phyloP scores from a whole-genome alignment of 2,329 filamentous ascomycete species.

The Xylariales sp. region DNA sequence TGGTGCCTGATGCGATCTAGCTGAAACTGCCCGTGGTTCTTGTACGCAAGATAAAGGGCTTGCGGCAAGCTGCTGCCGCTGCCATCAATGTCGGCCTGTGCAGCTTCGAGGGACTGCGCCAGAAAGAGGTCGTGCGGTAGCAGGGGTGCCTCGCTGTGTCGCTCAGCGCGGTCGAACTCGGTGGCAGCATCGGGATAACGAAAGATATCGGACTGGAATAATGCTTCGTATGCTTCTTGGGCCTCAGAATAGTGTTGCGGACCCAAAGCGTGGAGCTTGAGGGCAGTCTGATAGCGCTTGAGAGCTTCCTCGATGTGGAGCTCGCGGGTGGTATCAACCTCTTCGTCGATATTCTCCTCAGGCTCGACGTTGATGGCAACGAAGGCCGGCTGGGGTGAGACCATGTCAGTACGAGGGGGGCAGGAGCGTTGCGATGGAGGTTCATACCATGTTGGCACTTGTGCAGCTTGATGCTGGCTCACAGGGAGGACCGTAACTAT shows the following conservation, averaged over 20 bases:
- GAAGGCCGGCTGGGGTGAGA: slow-evolving; percentile 57
- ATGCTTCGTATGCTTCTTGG: slow-evolving; percentile 71
- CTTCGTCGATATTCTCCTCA: slow-evolving; percentile 84
- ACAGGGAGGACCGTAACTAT: too few relatives aligned
- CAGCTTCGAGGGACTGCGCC: slow-evolving; percentile 47
- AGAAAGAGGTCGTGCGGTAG: slow-evolving; percentile 43
- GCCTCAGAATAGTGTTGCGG: slow-evolving; percentile 72
- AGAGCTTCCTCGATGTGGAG: slow-evolving; percentile 94
- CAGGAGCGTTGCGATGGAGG: too few relatives aligned
- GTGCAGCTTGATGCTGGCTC: too few relatives aligned
- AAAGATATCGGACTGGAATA: slow-evolving; percentile 93
- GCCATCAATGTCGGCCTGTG: slow-evolving; percentile 63
- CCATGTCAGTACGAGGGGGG: too few relatives aligned
- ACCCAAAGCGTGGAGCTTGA: slow-evolving; percentile 89
- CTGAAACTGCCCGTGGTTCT: slow-evolving; percentile 89
- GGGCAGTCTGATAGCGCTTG: slow-evolving; percentile 86
- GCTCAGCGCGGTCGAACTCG: slow-evolving; percentile 72
- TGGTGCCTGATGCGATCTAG: slow-evolving; percentile 67
- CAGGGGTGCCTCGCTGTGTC: slow-evolving; percentile 43
- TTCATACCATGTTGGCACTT: too few relatives aligned
- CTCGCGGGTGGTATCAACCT: slow-evolving; percentile 92
- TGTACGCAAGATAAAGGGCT: slow-evolving; percentile 88
- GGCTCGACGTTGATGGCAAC: slow-evolving; percentile 90
- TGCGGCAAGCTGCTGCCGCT: slow-evolving; percentile 79
- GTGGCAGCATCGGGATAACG: slow-evolving; percentile 82